A percentile compares a stretch with the other conserved stretches of the same genome.
These are phyloP conservation scores for Carnegiea gigantea DNA, from an alignment of 179 eudicot species.

Conservation along the genomic window DNA sequence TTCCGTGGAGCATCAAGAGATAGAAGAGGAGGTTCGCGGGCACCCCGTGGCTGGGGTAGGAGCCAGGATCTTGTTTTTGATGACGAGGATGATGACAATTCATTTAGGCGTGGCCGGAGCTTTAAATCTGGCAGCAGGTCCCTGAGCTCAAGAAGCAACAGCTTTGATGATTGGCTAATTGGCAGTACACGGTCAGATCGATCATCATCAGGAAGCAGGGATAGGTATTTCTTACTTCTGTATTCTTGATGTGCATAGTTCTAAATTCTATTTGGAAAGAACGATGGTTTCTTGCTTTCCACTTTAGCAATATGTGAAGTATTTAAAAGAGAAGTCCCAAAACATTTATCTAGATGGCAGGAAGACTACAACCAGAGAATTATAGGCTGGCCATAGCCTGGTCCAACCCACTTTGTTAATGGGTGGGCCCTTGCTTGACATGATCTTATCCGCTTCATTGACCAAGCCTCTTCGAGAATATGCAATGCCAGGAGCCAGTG, in stretches of 20 bases:
- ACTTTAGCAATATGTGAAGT: background rate
- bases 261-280: background rate
- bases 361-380: background rate
- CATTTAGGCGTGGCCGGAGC: conserved; percentile 53
- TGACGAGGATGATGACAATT: conserved; percentile 26
- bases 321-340: background rate
- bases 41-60: conserved; percentile 57
- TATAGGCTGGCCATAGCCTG: background rate
- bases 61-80: conserved; percentile 42
- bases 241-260: background rate
- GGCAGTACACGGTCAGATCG: conserved; percentile 50
- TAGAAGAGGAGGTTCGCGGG: conserved; percentile 44
- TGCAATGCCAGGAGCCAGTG: background rate
- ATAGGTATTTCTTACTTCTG: conserved; percentile 48
- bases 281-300: background rate
- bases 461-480: background rate
- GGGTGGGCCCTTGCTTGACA: background rate
- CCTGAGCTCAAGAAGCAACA: conserved; percentile 43
- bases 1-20: conserved; percentile 65
- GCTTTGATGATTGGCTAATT: conserved; percentile 75
- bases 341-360: background rate
- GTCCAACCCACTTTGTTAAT: background rate
- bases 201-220: conserved; percentile 51
- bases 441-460: background rate
- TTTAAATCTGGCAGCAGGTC: conserved; percentile 39